These are phyloP conservation scores for Actinomortierella wolfii DNA, from an alignment of 371 early-diverging fungal species.

Conservation along the genomic window DNA sequence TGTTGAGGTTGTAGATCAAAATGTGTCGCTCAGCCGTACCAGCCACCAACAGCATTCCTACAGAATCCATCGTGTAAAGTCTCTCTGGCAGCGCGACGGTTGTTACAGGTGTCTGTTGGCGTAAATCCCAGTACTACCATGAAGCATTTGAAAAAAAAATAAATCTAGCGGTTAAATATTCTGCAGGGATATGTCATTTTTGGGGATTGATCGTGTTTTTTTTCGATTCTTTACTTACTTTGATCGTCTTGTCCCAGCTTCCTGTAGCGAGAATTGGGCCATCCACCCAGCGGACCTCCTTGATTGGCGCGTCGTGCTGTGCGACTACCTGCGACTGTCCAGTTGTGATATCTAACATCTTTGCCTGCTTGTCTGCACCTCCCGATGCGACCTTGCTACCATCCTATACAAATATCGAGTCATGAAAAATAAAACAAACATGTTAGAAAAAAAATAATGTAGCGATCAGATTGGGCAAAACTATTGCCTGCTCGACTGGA, in stretches of 20 bases:
- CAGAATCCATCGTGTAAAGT: conserved; percentile 82
- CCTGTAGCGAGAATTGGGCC: conserved; percentile 80
- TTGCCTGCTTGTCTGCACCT: conserved; percentile 74
- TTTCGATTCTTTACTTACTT: conserved; percentile 38
- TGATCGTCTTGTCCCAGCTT: conserved; percentile 87
- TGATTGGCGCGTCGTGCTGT: conserved; percentile 74
- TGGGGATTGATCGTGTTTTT: not conserved
- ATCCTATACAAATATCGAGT: conserved; percentile 51
- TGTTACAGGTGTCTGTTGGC: conserved; percentile 65
- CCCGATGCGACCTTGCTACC: conserved; percentile 85
- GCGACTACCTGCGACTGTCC: conserved; percentile 69
- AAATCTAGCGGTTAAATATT: conserved; percentile 3
- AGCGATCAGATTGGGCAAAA: conserved; percentile 4
- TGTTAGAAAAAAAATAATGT: conserved; percentile 2
- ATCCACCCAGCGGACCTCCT: conserved; percentile 67
- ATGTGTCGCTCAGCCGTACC: conserved; percentile 80
- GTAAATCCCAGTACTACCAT: conserved; percentile 81
- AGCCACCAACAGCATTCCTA: conserved; percentile 71
- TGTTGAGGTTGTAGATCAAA: conserved; percentile 71
- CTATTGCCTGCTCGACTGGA: conserved; percentile 8
- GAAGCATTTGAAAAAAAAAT: conserved; percentile 1
- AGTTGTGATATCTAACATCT: conserved; percentile 67
- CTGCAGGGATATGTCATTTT: conserved; percentile 6
- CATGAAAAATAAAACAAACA: conserved; percentile 1
- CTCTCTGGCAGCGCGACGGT: conserved; percentile 77